A percentile compares a stretch with the other conserved stretches of the same genome.
Evolutionary conservation across 2,329 filamentous ascomycete genomes (phyloP).

Genomic region (Phyllosticta citrichinensis): DNA sequence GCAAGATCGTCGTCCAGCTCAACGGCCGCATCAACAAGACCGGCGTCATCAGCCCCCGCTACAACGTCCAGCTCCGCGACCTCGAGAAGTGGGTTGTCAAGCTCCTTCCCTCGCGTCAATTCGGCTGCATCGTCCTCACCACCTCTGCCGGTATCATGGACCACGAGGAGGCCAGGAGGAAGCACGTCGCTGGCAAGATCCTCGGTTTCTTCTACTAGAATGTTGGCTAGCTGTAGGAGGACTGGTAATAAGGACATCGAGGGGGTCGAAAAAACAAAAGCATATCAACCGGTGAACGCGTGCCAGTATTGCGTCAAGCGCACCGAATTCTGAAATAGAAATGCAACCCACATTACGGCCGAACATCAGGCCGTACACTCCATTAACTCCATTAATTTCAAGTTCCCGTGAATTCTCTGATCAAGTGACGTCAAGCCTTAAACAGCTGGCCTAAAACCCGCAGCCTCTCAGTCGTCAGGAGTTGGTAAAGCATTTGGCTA

Average conservation of each 20-base stretch:
- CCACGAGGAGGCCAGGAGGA: constrained; percentile 97
- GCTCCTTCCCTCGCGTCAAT: constrained; percentile 98
- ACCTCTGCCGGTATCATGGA: constrained; percentile 99
- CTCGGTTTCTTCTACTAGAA: constrained; percentile 99
- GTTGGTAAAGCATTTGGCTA: not conserved
- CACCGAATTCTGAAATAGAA: not conserved
- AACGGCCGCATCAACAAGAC: constrained; percentile 99
- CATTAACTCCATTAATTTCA: not conserved
- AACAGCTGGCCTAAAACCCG: not conserved
- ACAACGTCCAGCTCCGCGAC: constrained; percentile 96
- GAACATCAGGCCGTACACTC: constrained; percentile 3
- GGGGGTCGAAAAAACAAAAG: not conserved
- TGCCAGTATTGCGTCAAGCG: not conserved
- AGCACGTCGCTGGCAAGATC: constrained; percentile 99
- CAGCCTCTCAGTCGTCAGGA: not conserved
- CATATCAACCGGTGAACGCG: not conserved
- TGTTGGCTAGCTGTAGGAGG: not conserved
- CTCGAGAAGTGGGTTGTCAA: constrained; percentile 99
- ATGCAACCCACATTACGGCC: not conserved
- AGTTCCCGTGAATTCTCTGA: not conserved
- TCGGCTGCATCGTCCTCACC: constrained; percentile 98
- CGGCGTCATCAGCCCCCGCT: constrained; percentile 97
- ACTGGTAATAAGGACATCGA: not conserved
- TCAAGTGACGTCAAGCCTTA: constrained; percentile 4
- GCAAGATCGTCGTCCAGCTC: constrained; percentile 99